Evolutionary conservation across 202 grass and related monocot genomes (phyloP), one percentile per base, ranked within the genome.

Genomic region (Dendrocalamus latiflorus): DNA sequence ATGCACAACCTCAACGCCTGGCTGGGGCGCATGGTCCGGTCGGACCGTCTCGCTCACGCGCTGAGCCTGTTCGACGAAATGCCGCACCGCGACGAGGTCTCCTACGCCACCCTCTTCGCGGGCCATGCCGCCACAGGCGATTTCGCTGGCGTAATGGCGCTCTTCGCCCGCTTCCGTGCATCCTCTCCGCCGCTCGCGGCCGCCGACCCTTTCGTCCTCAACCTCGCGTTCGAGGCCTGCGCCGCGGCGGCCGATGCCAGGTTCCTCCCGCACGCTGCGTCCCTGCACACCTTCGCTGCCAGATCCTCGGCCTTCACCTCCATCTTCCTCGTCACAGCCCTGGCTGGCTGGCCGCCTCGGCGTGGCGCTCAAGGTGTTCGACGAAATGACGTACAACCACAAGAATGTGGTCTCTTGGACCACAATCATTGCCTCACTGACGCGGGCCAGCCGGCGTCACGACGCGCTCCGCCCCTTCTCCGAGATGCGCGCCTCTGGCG

Each of bases 381-480:
- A 89, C 43, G 87, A 89, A 84, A 92, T 69, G 72, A 72, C 81
- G n/a, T 8, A 1, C 6, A 84, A 56, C n/a, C n/a, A n/a, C n/a
- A n/a, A n/a, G 75, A 92, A 89, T 47, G 84, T 84, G 57, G 90
- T 85, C 59, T 89, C 87, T 8, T 92, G 84, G 84, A 92, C 90
- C 50, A 81, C 83, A 18, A 77, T 84, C 39, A 13, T 94, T 42
- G 50, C 86, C 68, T 79, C 89, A 9, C 81, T 89, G 57, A 62
- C 87, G 41, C 89, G 86, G 61, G 86, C 84, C 2, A 84, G 84
- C 25, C 59, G 80, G 13, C 74, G 86, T 6, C 87, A 89, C 33
- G 90, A 87, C 28, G 86, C 90, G 33, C 83, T 86, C 53, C 83
- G 74, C 48, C 43, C 75, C 43, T 92, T 89, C 66, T 59, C 84